Evolutionary conservation across 148 eudicot genomes (phyloP).

Genomic region (Silene uniflora): DNA sequence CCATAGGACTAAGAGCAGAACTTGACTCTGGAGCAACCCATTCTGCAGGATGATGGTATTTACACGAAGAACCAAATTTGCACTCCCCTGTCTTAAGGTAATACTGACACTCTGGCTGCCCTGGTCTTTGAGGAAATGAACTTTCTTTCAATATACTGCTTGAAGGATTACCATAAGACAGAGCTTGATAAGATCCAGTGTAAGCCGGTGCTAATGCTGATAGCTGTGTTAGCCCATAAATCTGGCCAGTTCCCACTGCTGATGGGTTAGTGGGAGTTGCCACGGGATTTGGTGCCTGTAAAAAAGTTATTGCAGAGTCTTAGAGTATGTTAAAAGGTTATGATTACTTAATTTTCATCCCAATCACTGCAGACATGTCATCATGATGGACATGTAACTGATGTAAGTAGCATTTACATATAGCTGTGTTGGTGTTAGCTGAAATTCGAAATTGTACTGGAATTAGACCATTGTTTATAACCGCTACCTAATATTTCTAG

Average conservation of each 20-base stretch:
- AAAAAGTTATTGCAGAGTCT: constrained; percentile 10
- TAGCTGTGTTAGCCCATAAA: constrained; percentile 45
- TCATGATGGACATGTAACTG: no score
- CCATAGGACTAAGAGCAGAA: constrained; percentile 69
- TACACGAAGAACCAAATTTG: constrained; percentile 86
- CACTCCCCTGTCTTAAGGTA: constrained; percentile 88
- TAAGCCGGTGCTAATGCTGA: constrained; percentile 72
- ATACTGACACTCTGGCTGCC: constrained; percentile 88
- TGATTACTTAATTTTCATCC: neutral
- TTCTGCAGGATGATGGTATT: constrained; percentile 84
- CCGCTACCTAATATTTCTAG: no score
- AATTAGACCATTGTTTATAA: no score
- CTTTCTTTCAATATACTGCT: constrained; percentile 53
- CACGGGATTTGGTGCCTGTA: constrained; percentile 60
- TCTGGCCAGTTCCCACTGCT: constrained; percentile 38
- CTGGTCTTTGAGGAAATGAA: constrained; percentile 84
- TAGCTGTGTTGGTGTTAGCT: neutral
- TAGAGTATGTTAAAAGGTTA: neutral
- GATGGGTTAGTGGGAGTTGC: constrained; percentile 49
- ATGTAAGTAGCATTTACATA: no score
- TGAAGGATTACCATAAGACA: constrained; percentile 57
- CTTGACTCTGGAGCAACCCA: constrained; percentile 43
- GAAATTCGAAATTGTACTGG: neutral
- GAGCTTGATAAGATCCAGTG: constrained; percentile 43
- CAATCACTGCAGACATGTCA: neutral